Conservation (phyloP, 768 basidiomycete species). For the Lactarius akahatsu region DNA sequence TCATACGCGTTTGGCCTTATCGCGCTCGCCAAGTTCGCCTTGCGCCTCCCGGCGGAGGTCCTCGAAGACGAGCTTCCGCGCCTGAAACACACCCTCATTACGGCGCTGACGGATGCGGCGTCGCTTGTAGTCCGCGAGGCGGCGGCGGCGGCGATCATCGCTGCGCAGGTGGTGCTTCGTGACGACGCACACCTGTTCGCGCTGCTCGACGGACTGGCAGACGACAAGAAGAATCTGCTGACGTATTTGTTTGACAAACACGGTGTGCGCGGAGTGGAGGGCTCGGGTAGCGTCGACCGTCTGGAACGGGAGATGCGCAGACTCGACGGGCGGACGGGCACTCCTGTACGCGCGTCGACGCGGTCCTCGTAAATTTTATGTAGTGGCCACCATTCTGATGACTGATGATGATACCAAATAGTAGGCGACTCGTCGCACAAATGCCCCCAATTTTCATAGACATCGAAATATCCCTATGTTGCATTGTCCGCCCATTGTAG, state of each 20-base stretch:
- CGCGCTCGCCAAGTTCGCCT: constrained; percentile 77
- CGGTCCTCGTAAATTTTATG: constrained; percentile 10
- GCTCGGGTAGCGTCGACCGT: constrained; percentile 50
- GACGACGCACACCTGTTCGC: constrained; percentile 83
- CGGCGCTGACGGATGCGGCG: constrained; percentile 68
- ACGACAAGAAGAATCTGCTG: constrained; percentile 86
- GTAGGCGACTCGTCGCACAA: background rate
- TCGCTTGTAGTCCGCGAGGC: constrained; percentile 83
- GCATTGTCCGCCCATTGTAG: constrained; percentile 8
- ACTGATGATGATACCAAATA: constrained; percentile 8
- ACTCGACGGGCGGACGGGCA: constrained; percentile 75
- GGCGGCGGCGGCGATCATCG: constrained; percentile 77
- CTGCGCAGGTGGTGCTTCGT: constrained; percentile 76
- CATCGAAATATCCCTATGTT: background rate
- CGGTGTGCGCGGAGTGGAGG: constrained; percentile 52
- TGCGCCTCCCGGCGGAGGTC: constrained; percentile 78
- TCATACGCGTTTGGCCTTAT: constrained; percentile 83
- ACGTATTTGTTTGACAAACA: constrained; percentile 91
- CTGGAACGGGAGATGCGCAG: constrained; percentile 79
- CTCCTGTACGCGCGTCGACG: constrained; percentile 46
- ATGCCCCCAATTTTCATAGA: background rate
- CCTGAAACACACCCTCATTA: constrained; percentile 65
- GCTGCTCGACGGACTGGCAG: constrained; percentile 77
- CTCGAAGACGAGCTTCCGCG: constrained; percentile 86
- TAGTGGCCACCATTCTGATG: background rate